Evolutionary conservation across 73 alveolate genomes (phyloP).

Genomic region (Uronychia setigera): DNA sequence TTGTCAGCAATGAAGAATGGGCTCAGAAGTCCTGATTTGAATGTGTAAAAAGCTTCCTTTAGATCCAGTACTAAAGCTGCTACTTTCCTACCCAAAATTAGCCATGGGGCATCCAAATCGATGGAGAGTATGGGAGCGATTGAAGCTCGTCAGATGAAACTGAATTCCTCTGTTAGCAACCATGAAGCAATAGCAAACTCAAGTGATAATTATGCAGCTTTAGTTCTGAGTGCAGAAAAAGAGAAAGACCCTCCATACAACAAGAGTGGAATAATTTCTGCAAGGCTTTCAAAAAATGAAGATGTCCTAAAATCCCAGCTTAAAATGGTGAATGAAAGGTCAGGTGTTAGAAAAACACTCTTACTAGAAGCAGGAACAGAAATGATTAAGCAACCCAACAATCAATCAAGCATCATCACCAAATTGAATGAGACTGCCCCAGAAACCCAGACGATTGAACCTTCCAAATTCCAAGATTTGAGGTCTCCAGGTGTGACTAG

Average conservation of each 20-base stretch:
- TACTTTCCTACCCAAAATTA: neutral
- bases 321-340: neutral
- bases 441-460: neutral
- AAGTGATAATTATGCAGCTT: neutral
- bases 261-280: neutral
- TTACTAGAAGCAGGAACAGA: neutral
- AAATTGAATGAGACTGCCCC: neutral
- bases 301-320: neutral
- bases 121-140: neutral
- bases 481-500: neutral
- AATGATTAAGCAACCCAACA: too few relatives aligned
- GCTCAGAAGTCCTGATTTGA: neutral
- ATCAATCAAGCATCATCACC: neutral
- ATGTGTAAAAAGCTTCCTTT: neutral
- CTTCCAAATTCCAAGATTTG: neutral
- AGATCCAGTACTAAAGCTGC: neutral
- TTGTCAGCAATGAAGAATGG: neutral
- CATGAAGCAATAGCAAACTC: neutral
- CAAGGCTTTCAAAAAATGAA: neutral
- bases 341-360: neutral
- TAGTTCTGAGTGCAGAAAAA: neutral
- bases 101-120: neutral
- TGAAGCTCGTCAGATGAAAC: neutral
- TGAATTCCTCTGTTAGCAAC: neutral
- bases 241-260: too few relatives aligned